These are phyloP conservation scores for Gossypium arboreum DNA, from an alignment of 345 rosid genomes.

Conservation along the genomic window DNA sequence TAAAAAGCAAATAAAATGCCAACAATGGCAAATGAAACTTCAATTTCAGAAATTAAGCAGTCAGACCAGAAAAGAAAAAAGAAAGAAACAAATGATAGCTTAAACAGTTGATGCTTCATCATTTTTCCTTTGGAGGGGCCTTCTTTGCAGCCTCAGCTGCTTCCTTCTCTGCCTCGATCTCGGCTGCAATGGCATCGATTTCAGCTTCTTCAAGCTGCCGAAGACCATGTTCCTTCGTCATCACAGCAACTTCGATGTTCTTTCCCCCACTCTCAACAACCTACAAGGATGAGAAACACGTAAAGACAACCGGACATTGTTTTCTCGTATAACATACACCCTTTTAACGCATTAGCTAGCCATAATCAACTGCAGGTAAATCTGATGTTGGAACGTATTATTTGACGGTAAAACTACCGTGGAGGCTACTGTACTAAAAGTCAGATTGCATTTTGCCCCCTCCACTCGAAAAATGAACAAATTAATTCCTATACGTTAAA, in stretches of 20 bases:
- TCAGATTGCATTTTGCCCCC: no score
- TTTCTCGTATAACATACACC: background rate
- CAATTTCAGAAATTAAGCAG: slow-evolving; percentile 15
- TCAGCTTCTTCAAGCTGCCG: slow-evolving; percentile 86
- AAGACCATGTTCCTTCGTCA: slow-evolving; percentile 75
- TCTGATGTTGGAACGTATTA: no score
- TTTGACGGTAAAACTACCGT: no score
- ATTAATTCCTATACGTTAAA: no score
- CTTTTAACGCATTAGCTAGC: background rate
- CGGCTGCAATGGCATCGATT: slow-evolving; percentile 81
- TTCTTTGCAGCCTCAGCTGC: slow-evolving; percentile 96
- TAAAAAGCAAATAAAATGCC: slow-evolving; percentile 21
- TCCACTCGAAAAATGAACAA: no score
- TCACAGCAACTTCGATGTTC: slow-evolving; percentile 91
- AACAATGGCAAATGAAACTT: slow-evolving; percentile 26
- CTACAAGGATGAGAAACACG: slow-evolving; percentile 24
- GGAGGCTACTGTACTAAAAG: no score
- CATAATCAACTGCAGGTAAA: background rate
- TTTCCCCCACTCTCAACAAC: slow-evolving; percentile 96
- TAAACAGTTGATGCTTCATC: slow-evolving; percentile 16
- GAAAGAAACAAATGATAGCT: background rate
- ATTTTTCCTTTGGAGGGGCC: slow-evolving; percentile 62
- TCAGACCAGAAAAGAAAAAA: background rate
- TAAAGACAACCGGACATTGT: background rate
- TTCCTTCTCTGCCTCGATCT: slow-evolving; percentile 93